Evolutionary conservation across 2,329 filamentous ascomycete species (phyloP).

Genomic region (Herpomyces periplanetae): DNA sequence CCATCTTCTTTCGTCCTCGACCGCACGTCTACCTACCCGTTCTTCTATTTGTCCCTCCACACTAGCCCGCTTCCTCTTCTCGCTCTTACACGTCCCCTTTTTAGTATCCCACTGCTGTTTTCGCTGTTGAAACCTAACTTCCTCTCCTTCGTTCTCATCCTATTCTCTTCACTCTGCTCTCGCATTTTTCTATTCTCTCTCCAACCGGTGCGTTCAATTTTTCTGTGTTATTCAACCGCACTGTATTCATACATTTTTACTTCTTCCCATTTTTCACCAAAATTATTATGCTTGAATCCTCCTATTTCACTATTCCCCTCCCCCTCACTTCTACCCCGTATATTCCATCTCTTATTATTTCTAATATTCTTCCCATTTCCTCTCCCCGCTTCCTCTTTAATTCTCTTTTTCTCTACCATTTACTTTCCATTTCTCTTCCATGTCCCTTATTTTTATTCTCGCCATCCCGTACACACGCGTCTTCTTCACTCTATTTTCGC

Average conservation of each 20-base stretch:
- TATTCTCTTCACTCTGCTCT: too few relatives aligned
- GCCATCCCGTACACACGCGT: constrained; percentile 3
- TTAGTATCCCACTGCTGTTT: constrained; percentile 2
- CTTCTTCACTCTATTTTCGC: constrained; percentile 2
- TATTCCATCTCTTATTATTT: constrained; percentile 3
- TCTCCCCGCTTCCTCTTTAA: constrained; percentile 1
- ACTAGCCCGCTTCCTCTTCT: constrained; percentile 3
- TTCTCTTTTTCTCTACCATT: constrained; percentile 2
- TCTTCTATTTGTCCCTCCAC: constrained; percentile 4
- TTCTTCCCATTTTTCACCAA: too few relatives aligned
- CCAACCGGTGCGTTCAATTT: too few relatives aligned
- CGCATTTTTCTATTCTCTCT: too few relatives aligned
- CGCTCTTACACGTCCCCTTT: constrained; percentile 3
- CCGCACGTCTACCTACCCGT: constrained; percentile 4
- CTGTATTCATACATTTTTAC: too few relatives aligned
- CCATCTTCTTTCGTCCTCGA: constrained; percentile 4
- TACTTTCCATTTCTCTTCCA: constrained; percentile 3
- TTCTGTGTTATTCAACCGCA: too few relatives aligned
- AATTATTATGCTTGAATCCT: constrained; percentile 1
- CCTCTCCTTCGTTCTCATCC: too few relatives aligned
- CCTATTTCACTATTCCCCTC: too few relatives aligned
- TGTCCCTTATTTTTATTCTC: constrained; percentile 4
- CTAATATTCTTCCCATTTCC: constrained; percentile 2
- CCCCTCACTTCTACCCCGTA: constrained; percentile 3
- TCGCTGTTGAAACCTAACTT: too few relatives aligned